phyloP scores from a whole-genome alignment of 345 rosid genomes.

The Citrus trifoliata region DNA sequence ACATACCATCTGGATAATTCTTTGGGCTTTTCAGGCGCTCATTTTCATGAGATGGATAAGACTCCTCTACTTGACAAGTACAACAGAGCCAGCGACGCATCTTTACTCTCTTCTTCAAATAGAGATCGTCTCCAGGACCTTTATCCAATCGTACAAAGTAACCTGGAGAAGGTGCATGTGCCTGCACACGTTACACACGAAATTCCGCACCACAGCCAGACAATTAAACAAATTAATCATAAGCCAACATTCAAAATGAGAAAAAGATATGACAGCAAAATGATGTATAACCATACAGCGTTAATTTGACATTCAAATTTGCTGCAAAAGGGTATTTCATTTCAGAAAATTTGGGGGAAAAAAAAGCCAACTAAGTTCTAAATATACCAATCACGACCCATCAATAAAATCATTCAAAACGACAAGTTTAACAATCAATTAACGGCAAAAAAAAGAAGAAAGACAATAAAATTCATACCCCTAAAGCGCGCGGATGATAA shows the following conservation, averaged over 20 bases:
- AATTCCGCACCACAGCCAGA: neutral
- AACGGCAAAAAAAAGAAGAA: neutral
- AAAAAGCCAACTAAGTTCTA: neutral
- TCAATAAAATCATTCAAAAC: neutral
- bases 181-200: conserved; percentile 32
- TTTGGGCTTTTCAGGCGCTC: conserved; percentile 59
- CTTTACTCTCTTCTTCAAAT: conserved; percentile 64
- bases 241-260: neutral
- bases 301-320: neutral
- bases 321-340: no score
- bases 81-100: conserved; percentile 98
- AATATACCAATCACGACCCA: neutral
- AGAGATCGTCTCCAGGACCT: conserved; percentile 40
- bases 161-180: conserved; percentile 52
- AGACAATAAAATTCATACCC: conserved; percentile 30
- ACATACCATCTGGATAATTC: conserved; percentile 63
- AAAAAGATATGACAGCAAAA: neutral
- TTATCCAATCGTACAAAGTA: conserved; percentile 54
- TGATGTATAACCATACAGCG: no score
- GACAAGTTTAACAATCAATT: neutral
- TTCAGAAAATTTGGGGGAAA: no score
- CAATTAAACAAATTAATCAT: conserved; percentile 2
- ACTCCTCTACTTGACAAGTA: conserved; percentile 76
- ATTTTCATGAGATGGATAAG: conserved; percentile 53
- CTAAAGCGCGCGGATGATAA: conserved; percentile 28